Conservation (phyloP, 768 basidiomycete genomes). For the Pleurotus citrinopileatus region DNA sequence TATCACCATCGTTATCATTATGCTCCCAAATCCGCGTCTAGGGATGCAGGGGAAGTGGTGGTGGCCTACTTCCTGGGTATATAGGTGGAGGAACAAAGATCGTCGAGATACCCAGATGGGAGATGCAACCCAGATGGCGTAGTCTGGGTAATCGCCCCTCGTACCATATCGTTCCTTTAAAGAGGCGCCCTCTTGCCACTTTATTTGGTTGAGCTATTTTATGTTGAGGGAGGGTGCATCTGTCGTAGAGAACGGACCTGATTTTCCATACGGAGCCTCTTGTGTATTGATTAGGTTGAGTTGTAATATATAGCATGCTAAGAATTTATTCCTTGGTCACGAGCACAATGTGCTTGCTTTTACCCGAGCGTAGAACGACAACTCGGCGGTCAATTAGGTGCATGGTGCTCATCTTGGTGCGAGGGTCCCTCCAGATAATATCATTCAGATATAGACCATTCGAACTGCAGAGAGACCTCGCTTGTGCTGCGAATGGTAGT, state of each 20-base stretch:
- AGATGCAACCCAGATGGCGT: too few relatives aligned
- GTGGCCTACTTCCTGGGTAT: conserved; percentile 7
- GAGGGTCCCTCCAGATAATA: conserved; percentile 22
- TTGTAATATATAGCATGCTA: neutral
- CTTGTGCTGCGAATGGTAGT: conserved; percentile 52
- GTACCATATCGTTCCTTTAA: too few relatives aligned
- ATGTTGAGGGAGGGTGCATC: too few relatives aligned
- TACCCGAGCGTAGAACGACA: conserved; percentile 70
- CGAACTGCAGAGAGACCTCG: conserved; percentile 55
- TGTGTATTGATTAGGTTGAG: neutral
- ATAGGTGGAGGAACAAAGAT: neutral
- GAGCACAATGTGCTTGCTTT: conserved; percentile 59
- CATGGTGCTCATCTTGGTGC: conserved; percentile 41
- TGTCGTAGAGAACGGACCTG: neutral
- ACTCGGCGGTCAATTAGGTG: conserved; percentile 57
- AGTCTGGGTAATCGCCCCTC: too few relatives aligned
- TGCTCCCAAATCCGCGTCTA: conserved; percentile 36
- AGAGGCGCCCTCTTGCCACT: too few relatives aligned
- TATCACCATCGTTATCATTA: conserved; percentile 50
- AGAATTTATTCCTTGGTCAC: conserved; percentile 32
- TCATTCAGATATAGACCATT: conserved; percentile 79
- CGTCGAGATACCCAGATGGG: too few relatives aligned
- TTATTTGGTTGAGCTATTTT: too few relatives aligned
- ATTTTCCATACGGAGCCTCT: neutral
- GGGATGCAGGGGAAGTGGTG: neutral